Percentiles rank a stretch among this genome's conserved stretches.
Evolutionary conservation across 257 asterid genomes (phyloP).

Genomic region (Verbascum thapsus): DNA sequence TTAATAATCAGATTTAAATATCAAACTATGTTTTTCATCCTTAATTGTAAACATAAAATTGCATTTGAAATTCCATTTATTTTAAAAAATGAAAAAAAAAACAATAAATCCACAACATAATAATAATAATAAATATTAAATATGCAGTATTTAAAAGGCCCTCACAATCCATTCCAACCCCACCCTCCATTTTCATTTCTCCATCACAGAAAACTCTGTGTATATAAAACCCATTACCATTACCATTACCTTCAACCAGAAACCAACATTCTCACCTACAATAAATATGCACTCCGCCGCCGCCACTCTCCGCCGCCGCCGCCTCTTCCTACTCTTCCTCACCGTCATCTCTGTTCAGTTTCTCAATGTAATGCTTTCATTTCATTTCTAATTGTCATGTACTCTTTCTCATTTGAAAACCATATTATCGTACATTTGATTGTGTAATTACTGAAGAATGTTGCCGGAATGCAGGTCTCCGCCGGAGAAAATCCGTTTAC

Average conservation of each 20-base stretch:
- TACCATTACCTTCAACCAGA: conserved; percentile 37
- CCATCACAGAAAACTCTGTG: conserved; percentile 35
- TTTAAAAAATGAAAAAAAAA: no score
- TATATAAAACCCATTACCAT: conserved; percentile 35
- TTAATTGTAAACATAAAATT: no score
- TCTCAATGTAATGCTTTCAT: conserved; percentile 33
- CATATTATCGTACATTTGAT: conserved; percentile 19
- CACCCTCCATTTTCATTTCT: conserved; percentile 32
- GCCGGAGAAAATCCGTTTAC: conserved; percentile 56
- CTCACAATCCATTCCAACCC: conserved; percentile 24
- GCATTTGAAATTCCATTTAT: no score
- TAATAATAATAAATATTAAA: no score
- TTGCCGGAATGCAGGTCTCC: conserved; percentile 48
- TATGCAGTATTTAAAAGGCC: conserved; percentile 24
- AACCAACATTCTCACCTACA: conserved; percentile 38
- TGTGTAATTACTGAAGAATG: conserved; percentile 1
- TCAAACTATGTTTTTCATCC: no score
- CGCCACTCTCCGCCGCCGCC: conserved; percentile 20
- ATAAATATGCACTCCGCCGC: conserved; percentile 38
- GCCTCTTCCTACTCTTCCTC: conserved; percentile 30
- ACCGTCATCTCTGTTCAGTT: conserved; percentile 23
- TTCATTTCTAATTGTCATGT: not conserved
- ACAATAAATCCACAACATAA: no score
- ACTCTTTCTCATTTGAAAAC: no score
- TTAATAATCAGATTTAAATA: no score